Conservation (phyloP, 75 land plant species). For the Sequoia sempervirens region DNA sequence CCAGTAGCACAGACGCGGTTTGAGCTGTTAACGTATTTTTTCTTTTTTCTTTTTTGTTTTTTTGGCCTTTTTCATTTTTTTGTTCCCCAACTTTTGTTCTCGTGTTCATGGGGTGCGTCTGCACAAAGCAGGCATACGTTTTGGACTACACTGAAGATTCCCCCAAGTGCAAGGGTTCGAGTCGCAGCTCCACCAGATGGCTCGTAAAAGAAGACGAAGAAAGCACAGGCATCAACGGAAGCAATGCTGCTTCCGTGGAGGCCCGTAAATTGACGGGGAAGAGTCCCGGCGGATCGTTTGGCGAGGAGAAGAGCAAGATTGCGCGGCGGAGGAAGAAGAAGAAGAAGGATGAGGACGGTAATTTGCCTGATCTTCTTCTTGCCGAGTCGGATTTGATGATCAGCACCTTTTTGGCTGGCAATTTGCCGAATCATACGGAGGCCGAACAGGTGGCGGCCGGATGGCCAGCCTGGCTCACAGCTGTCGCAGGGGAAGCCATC, state of each 20-base stretch:
- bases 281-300: not conserved
- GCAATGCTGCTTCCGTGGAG: not conserved
- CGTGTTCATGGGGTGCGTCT: slow-evolving; percentile 8
- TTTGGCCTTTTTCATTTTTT: not conserved
- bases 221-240: not conserved
- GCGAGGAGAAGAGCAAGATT: not conserved
- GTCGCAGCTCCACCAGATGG: slow-evolving; percentile 4
- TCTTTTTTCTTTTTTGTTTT: not conserved
- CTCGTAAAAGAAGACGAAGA: not conserved
- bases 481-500: slow-evolving; percentile 45
- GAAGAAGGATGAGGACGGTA: not conserved
- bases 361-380: not conserved
- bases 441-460: slow-evolving; percentile 55
- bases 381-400: not conserved
- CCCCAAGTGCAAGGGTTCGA: slow-evolving; percentile 3
- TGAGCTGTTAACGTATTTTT: not conserved
- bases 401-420: slow-evolving; percentile 2
- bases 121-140: slow-evolving; percentile 1
- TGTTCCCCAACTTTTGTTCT: not conserved
- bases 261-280: not conserved
- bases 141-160: not conserved
- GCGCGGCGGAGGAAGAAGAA: not conserved
- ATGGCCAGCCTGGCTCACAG: slow-evolving; percentile 36
- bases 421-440: slow-evolving; percentile 17
- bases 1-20: not conserved